Evolutionary conservation across 805 yeast genomes (phyloP).

Genomic region (Wickerhamomyces silvicola): DNA sequence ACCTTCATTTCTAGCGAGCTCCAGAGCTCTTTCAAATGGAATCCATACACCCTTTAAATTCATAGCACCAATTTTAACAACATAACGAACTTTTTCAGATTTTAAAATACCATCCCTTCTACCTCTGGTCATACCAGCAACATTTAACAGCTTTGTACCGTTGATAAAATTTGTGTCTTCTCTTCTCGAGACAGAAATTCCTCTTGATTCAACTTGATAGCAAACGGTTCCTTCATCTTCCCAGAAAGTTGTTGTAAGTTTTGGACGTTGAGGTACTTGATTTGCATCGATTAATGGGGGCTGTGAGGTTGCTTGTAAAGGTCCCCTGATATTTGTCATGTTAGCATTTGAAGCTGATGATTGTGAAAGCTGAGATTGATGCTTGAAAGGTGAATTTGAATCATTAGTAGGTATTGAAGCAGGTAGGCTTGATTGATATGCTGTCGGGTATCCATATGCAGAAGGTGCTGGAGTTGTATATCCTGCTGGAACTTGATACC

Average conservation of each 20-base stretch:
- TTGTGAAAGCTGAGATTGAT: conserved; percentile 1
- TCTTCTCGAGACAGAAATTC: conserved; percentile 59
- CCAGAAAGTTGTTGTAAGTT: conserved; percentile 71
- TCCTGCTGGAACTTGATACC: too few relatives aligned
- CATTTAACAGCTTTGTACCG: conserved; percentile 63
- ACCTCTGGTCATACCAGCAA: conserved; percentile 70
- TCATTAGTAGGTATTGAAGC: conserved; percentile 6
- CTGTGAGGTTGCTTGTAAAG: conserved; percentile 12
- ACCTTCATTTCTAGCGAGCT: conserved; percentile 63
- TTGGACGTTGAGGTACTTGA: conserved; percentile 38
- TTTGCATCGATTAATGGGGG: conserved; percentile 20
- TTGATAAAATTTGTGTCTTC: conserved; percentile 71
- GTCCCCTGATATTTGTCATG: conserved; percentile 12
- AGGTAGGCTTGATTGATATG: conserved; percentile 4
- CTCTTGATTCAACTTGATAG: conserved; percentile 66
- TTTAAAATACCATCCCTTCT: conserved; percentile 66
- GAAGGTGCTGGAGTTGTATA: too few relatives aligned
- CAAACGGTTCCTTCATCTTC: conserved; percentile 68
- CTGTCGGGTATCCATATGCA: conserved; percentile 9
- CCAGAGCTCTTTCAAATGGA: conserved; percentile 64
- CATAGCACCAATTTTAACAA: conserved; percentile 71
- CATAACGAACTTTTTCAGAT: conserved; percentile 60
- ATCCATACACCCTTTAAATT: conserved; percentile 73
- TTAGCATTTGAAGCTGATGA: conserved; percentile 8
- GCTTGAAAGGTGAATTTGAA: background rate